These are phyloP conservation scores for Solanum dulcamara DNA, from an alignment of 257 asterid species.

Conservation along the genomic window DNA sequence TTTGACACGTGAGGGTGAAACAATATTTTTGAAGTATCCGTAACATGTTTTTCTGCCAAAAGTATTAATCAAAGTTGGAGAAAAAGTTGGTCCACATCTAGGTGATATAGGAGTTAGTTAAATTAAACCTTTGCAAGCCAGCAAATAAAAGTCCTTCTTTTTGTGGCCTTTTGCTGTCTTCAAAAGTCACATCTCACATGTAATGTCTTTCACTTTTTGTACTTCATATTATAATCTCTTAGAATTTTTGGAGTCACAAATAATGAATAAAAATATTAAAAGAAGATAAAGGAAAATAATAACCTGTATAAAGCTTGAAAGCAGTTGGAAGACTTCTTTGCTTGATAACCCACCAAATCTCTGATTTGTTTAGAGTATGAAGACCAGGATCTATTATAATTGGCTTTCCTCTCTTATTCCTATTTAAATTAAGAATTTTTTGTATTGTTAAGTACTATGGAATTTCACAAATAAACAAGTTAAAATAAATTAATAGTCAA, in stretches of 20 bases:
- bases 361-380: constrained; percentile 66
- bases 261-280: not conserved
- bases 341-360: constrained; percentile 85
- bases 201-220: not conserved
- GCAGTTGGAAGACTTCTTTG: constrained; percentile 84
- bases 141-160: not conserved
- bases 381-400: constrained; percentile 79
- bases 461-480: not conserved
- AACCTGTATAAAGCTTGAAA: constrained; percentile 90
- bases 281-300: not conserved
- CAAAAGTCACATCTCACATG: constrained; percentile 21
- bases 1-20: not conserved
- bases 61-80: not conserved
- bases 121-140: not conserved
- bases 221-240: constrained; percentile 7
- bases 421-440: constrained; percentile 2
- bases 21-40: not conserved
- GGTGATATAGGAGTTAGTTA: not conserved
- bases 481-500: not conserved
- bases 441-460: not conserved
- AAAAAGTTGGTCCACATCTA: not conserved
- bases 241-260: not conserved
- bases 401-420: constrained; percentile 84
- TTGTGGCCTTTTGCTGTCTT: not conserved
- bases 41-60: not conserved